phyloP scores from a whole-genome alignment of 2,329 filamentous ascomycete species.

The Pseudogymnoascus sp. region DNA sequence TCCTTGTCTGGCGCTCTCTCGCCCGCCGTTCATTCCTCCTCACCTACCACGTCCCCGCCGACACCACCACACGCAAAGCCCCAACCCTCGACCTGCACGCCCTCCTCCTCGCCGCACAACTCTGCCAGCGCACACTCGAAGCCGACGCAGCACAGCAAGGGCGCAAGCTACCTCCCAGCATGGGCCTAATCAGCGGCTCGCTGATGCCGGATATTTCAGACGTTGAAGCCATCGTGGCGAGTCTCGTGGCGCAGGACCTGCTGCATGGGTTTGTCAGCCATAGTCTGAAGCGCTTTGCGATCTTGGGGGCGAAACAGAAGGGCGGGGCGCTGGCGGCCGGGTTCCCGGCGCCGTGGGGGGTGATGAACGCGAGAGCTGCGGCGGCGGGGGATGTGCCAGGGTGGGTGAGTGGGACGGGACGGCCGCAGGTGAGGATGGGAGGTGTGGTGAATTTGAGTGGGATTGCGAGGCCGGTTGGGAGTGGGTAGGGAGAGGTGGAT shows the following conservation, averaged over 20 bases:
- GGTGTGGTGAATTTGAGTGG: constrained; percentile 51
- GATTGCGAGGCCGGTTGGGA: constrained; percentile 42
- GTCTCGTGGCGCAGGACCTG: constrained; percentile 71
- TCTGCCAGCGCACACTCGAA: constrained; percentile 57
- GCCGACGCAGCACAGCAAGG: constrained; percentile 27
- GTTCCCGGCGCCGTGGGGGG: constrained; percentile 68
- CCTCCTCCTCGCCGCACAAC: constrained; percentile 55
- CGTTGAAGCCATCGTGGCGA: constrained; percentile 70
- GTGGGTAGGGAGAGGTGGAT: not conserved
- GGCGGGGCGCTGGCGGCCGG: constrained; percentile 59
- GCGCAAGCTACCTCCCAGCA: constrained; percentile 45
- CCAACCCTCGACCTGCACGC: constrained; percentile 68
- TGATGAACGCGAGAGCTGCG: constrained; percentile 53
- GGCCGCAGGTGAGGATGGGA: constrained; percentile 32
- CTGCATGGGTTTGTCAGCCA: constrained; percentile 81
- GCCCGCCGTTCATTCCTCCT: constrained; percentile 70
- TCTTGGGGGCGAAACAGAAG: constrained; percentile 65
- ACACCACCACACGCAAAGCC: constrained; percentile 50
- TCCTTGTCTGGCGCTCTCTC: constrained; percentile 77
- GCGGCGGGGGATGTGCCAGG: constrained; percentile 58
- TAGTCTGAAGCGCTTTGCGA: constrained; percentile 67
- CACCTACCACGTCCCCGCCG: constrained; percentile 62
- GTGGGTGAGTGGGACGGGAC: constrained; percentile 50
- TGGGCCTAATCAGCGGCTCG: constrained; percentile 58
- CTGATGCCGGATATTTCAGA: constrained; percentile 51